Conservation (phyloP, 2,329 filamentous ascomycete species). For the Eutypa lata region DNA sequence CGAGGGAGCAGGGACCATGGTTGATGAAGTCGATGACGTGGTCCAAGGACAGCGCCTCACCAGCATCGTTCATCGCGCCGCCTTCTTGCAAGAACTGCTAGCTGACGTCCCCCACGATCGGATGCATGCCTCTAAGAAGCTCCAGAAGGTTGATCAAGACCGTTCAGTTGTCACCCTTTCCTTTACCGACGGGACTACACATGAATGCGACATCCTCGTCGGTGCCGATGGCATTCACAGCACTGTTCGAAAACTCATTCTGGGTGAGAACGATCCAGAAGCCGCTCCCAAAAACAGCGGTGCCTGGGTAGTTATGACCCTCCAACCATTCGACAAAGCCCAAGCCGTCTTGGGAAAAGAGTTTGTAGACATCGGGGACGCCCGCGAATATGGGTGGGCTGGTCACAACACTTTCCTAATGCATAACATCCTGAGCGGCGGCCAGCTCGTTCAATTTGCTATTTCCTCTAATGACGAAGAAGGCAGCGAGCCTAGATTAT, state of each 20-base stretch:
- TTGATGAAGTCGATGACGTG: conserved; percentile 7
- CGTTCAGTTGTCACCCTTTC: conserved; percentile 7
- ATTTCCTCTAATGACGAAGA: conserved; percentile 11
- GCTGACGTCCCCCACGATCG: conserved; percentile 11
- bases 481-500: conserved; percentile 2
- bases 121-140: conserved; percentile 21
- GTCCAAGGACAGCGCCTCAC: conserved; percentile 10
- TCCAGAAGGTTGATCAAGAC: conserved; percentile 5
- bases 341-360: conserved; percentile 12
- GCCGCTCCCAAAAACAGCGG: conserved; percentile 17
- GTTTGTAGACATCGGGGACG: conserved; percentile 12
- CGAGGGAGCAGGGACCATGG: conserved; percentile 6
- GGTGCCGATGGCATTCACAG: conserved; percentile 38
- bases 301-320: conserved; percentile 18
- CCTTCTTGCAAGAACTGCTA: conserved; percentile 14
- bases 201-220: conserved; percentile 33
- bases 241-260: conserved; percentile 31
- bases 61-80: conserved; percentile 15
- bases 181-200: conserved; percentile 18
- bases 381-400: conserved; percentile 21
- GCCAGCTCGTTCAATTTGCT: conserved; percentile 19
- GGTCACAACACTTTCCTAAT: conserved; percentile 10
- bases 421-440: conserved; percentile 17
- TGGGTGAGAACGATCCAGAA: conserved; percentile 21
- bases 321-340: conserved; percentile 15